Evolutionary conservation across 176 grass and related monocot genomes (phyloP), one percentile per base, ranked within the genome.

Genomic region (Puccinellia tenuiflora): DNA sequence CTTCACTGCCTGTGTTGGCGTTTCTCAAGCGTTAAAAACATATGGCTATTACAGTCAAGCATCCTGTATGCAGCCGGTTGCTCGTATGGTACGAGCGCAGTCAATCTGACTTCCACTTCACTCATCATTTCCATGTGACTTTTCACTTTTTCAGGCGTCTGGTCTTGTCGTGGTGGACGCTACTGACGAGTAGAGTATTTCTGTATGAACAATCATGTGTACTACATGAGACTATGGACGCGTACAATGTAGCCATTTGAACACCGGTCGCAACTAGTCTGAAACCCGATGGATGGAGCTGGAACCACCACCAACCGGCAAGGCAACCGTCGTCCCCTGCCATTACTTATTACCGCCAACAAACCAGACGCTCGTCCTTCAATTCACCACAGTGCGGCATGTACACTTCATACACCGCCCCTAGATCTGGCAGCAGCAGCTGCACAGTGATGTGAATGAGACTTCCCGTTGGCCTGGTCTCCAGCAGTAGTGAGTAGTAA

Each of bases 331-430:
- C 78, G 10, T 6, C 15, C 15, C 16, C 52, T 81, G 45, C 73
- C 14, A 77, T 76, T 18, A 71, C 53, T 77, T 54, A 53, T 51
- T 71, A 47, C 68, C 14, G 69, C n/a, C 7, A 12, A 35, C 35
- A 38, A 40, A 25, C 55, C 52, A 18, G 81, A 38, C 73, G 53
- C 65, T 18, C 69, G 45, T 0, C 79, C 83, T 86, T 90, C 5
- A 81, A 90, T 90, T 90, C 73, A 20, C 28, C 79, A 80, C 68
- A 66, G 79, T n/a, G 88, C 34, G 1, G 20, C 51, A 10, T 22
- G 73, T 46, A 46, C 22, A 17, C 56, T 7, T 63, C 75, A 59
- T 7, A 73, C 75, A 59, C 52, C 63, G 26, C 33, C 62, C 15
- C 72, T 66, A 78, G 83, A 82, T 64, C 64, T 64, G 64, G 78